Conservation (phyloP, 2,329 filamentous ascomycete genomes). For the Microsporum ferrugineum region DNA sequence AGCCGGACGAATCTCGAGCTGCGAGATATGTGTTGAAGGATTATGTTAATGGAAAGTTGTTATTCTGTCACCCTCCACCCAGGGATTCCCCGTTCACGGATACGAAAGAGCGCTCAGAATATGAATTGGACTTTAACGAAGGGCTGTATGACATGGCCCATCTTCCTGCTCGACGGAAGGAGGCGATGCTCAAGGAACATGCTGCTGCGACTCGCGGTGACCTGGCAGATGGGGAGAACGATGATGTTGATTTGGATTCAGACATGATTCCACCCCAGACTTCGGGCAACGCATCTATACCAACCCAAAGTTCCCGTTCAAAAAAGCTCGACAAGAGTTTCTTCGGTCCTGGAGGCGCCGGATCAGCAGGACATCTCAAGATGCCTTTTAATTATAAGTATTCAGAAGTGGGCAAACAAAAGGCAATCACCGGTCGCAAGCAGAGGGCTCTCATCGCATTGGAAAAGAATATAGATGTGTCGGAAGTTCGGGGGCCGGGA, state of each 20-base stretch:
- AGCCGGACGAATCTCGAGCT: constrained; percentile 86
- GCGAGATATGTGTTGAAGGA: constrained; percentile 87
- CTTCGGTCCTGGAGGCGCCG: constrained; percentile 52
- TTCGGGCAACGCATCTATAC: constrained; percentile 9
- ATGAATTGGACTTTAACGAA: constrained; percentile 59
- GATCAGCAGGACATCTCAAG: constrained; percentile 54
- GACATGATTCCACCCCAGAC: constrained; percentile 16
- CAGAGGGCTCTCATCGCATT: constrained; percentile 64
- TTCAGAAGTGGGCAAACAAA: constrained; percentile 70
- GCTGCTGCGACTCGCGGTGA: constrained; percentile 5
- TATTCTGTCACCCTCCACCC: constrained; percentile 84
- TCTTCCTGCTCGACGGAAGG: constrained; percentile 68
- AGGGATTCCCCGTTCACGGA: constrained; percentile 40
- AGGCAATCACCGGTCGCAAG: constrained; percentile 72
- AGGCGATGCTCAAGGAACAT: constrained; percentile 23
- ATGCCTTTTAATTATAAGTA: constrained; percentile 88
- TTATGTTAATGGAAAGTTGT: constrained; percentile 90
- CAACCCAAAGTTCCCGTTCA: constrained; percentile 58
- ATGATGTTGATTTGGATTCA: constrained; percentile 25
- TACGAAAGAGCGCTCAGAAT: neutral
- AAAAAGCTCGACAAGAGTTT: constrained; percentile 75
- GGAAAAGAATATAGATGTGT: constrained; percentile 73
- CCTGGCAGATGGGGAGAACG: constrained; percentile 26
- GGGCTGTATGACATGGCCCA: constrained; percentile 78
- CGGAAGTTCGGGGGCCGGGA: constrained; percentile 54